Percentiles rank a stretch among this genome's conserved stretches.
These are phyloP conservation scores for Aspergillus sp. DNA, from an alignment of 2,329 filamentous ascomycete species.

Conservation along the genomic window DNA sequence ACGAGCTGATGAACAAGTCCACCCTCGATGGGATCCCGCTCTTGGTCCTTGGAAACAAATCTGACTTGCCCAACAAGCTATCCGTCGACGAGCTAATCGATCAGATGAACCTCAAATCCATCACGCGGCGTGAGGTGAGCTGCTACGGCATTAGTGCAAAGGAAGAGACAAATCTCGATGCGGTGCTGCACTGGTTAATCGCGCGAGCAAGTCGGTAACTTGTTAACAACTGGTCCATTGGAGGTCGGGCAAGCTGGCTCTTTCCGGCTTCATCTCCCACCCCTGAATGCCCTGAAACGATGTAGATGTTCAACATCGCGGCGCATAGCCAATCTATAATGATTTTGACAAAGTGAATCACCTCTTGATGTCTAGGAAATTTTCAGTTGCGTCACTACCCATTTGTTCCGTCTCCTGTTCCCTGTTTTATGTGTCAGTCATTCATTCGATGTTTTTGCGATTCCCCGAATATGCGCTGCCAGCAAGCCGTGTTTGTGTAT, in stretches of 20 bases:
- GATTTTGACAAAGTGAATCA: conserved; percentile 49
- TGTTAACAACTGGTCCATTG: background rate
- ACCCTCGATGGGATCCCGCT: conserved; percentile 87
- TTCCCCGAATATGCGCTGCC: background rate
- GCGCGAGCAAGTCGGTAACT: conserved; percentile 75
- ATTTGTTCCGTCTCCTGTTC: background rate
- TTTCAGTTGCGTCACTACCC: conserved; percentile 5
- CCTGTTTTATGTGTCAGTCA: background rate
- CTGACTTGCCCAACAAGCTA: conserved; percentile 85
- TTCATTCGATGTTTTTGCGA: conserved; percentile 4
- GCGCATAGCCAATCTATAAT: conserved; percentile 46
- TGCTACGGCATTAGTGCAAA: conserved; percentile 99
- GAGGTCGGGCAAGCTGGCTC: conserved; percentile 3
- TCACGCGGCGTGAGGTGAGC: conserved; percentile 90
- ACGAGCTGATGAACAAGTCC: conserved; percentile 80
- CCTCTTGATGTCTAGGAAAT: conserved; percentile 14
- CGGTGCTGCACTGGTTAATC: conserved; percentile 94
- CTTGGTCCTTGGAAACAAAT: conserved; percentile 95
- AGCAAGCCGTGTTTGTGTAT: background rate
- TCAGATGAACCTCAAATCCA: conserved; percentile 81
- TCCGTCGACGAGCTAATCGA: conserved; percentile 96
- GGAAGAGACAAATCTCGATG: conserved; percentile 97
- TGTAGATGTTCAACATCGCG: conserved; percentile 23
- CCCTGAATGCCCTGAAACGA: background rate
- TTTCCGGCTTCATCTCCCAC: conserved; percentile 12